Evolutionary conservation across 331 rosid species (phyloP).

Genomic region (Acacia concinna): DNA sequence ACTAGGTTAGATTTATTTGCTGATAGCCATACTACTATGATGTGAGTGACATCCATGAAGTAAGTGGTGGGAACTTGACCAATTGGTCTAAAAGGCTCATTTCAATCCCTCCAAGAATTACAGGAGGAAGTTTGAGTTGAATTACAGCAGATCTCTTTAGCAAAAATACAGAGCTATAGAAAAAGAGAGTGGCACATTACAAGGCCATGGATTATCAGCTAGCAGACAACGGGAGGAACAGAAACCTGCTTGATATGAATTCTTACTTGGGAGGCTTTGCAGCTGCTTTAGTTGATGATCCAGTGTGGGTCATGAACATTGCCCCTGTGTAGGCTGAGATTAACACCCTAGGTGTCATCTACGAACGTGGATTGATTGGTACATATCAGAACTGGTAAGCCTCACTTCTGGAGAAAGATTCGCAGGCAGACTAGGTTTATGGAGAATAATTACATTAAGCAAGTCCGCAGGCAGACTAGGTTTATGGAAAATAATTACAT

Average conservation of each 20-base stretch:
- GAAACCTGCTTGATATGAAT: conserved; percentile 91
- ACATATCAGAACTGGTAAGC: conserved; percentile 87
- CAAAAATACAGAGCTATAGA: conserved; percentile 65
- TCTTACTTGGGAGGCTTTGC: conserved; percentile 90
- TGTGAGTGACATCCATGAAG: conserved; percentile 45
- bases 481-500: too few relatives aligned
- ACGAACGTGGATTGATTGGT: conserved; percentile 89
- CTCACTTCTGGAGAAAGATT: neutral
- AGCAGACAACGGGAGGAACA: conserved; percentile 66
- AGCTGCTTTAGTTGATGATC: conserved; percentile 72
- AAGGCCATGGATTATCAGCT: conserved; percentile 69
- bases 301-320: conserved; percentile 88
- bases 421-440: neutral
- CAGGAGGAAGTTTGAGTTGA: conserved; percentile 61
- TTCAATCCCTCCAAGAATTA: conserved; percentile 83
- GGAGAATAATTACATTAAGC: neutral
- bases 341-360: conserved; percentile 85
- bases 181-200: conserved; percentile 77
- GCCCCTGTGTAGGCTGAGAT: conserved; percentile 74
- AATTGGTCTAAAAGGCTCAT: conserved; percentile 84
- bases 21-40: too few relatives aligned
- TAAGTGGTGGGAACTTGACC: conserved; percentile 68
- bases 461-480: too few relatives aligned
- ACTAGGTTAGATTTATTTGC: too few relatives aligned
- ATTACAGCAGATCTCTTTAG: conserved; percentile 57